Evolutionary conservation across 306 rosid species (phyloP).

Genomic region (Vicia faba): DNA sequence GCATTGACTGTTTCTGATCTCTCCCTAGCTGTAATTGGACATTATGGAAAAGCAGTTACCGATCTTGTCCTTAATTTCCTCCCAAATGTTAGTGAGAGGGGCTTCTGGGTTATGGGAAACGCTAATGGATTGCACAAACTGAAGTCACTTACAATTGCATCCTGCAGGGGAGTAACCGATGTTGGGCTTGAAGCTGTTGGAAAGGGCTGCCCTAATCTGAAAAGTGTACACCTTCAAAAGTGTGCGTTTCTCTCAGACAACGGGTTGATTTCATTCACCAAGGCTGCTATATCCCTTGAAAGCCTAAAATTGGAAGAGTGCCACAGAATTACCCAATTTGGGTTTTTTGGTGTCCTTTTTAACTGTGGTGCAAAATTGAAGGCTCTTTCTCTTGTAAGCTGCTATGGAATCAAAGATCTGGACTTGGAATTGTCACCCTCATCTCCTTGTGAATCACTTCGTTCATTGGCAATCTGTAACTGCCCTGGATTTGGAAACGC

Average conservation of each 20-base stretch:
- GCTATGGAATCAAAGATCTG: conserved; percentile 74
- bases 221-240: conserved; percentile 58
- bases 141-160: conserved; percentile 70
- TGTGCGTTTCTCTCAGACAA: conserved; percentile 73
- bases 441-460: conserved; percentile 62
- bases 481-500: conserved; percentile 88
- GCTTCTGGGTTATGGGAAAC: conserved; percentile 94
- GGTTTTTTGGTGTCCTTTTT: conserved; percentile 72
- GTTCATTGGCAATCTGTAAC: conserved; percentile 59
- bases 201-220: conserved; percentile 87
- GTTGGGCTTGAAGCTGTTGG: conserved; percentile 78
- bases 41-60: conserved; percentile 73
- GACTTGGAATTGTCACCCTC: conserved; percentile 46
- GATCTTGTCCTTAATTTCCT: conserved; percentile 75
- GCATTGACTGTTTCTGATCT: conserved; percentile 72
- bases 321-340: conserved; percentile 86
- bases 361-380: conserved; percentile 76
- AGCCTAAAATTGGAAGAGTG: conserved; percentile 91
- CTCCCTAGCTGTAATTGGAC: conserved; percentile 91
- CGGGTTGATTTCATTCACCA: conserved; percentile 75
- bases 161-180: conserved; percentile 86
- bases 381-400: conserved; percentile 66
- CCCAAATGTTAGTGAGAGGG: conserved; percentile 73
- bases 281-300: conserved; percentile 73
- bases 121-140: conserved; percentile 86